Conservation (phyloP, 2,329 filamentous ascomycete genomes). For the Tolypocladium album region DNA sequence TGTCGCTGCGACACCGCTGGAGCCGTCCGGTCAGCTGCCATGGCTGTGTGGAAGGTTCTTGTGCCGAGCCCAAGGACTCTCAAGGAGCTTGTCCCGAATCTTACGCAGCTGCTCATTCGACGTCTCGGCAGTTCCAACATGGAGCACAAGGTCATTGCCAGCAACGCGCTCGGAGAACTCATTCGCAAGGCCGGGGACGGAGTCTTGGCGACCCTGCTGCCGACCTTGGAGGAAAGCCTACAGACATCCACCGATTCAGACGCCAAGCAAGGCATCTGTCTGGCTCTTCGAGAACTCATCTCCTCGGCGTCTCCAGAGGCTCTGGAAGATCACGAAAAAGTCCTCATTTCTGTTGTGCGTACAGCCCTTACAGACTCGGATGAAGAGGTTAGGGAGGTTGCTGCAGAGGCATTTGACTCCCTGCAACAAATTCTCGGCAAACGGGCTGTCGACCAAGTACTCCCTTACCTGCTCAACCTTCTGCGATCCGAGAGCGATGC, state of each 20-base stretch:
- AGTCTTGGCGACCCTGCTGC: constrained; percentile 76
- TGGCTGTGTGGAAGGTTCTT: constrained; percentile 93
- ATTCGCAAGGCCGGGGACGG: constrained; percentile 95
- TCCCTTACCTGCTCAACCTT: constrained; percentile 86
- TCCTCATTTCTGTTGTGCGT: constrained; percentile 85
- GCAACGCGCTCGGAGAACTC: constrained; percentile 90
- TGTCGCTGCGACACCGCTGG: constrained; percentile 95
- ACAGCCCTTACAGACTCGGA: constrained; percentile 86
- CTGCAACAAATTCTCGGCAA: constrained; percentile 91
- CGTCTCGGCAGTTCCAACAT: constrained; percentile 91
- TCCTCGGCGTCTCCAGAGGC: constrained; percentile 79
- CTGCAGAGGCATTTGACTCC: constrained; percentile 93
- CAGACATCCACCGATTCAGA: constrained; percentile 83
- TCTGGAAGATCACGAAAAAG: constrained; percentile 90
- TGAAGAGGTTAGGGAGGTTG: constrained; percentile 83
- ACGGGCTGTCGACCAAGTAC: constrained; percentile 85
- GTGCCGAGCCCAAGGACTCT: constrained; percentile 86
- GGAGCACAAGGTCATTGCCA: constrained; percentile 98
- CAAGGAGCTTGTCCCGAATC: constrained; percentile 88
- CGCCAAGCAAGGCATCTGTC: constrained; percentile 93
- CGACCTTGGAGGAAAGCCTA: constrained; percentile 85
- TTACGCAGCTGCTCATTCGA: constrained; percentile 89
- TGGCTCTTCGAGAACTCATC: constrained; percentile 89
- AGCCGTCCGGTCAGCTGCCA: constrained; percentile 78
- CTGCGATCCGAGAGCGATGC: constrained; percentile 77